Conservation (phyloP, 208 protist genomes). For the Acanthamoeba royreba region DNA sequence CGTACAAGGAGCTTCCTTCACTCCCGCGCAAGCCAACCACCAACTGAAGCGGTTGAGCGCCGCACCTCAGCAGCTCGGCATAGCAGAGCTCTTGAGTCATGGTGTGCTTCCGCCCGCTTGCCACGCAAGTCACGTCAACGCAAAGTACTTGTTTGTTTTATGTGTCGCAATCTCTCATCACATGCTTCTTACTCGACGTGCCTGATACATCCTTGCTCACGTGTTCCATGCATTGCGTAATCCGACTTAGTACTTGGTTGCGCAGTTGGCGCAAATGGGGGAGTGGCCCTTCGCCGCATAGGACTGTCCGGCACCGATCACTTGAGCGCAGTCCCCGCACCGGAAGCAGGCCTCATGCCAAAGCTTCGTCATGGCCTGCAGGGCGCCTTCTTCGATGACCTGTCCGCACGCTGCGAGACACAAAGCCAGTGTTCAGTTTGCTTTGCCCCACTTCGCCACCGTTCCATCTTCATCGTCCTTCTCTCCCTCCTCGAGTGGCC, state of each 20-base stretch:
- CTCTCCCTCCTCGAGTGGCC: too few relatives aligned
- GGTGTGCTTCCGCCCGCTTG: too few relatives aligned
- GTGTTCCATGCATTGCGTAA: neutral
- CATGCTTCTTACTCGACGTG: too few relatives aligned
- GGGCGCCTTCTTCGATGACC: neutral
- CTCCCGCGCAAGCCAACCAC: neutral
- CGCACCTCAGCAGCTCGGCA: neutral
- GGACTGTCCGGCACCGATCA: neutral
- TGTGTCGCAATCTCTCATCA: too few relatives aligned
- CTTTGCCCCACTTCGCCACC: too few relatives aligned
- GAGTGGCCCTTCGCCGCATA: neutral
- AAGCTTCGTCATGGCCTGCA: neutral
- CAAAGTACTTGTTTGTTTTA: too few relatives aligned
- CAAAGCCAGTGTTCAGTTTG: neutral
- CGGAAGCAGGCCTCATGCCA: neutral
- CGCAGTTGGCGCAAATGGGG: neutral
- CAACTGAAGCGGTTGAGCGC: neutral
- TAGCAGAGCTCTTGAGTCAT: too few relatives aligned
- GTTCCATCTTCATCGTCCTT: too few relatives aligned
- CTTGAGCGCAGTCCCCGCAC: neutral
- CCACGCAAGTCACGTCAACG: too few relatives aligned
- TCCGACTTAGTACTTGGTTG: neutral
- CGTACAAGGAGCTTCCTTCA: neutral
- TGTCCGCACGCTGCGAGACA: neutral
- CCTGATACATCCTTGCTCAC: neutral